Conservation (phyloP, 2,329 filamentous ascomycete genomes). For the Neonectria hederae region DNA sequence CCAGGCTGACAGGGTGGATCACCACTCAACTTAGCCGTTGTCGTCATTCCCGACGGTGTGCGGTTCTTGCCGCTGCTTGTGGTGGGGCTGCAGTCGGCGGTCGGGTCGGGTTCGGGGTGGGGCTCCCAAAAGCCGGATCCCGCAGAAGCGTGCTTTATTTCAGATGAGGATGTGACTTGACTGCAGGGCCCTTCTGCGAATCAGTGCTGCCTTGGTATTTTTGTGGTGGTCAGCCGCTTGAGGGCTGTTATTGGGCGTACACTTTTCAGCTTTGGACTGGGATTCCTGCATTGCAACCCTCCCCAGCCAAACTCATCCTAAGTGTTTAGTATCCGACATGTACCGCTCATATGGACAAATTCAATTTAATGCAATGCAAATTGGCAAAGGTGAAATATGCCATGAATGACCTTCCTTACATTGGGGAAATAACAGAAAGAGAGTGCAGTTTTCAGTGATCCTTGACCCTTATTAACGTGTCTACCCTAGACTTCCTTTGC, state of each 20-base stretch:
- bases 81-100: constrained; percentile 29
- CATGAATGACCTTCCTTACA: neutral
- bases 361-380: neutral
- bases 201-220: constrained; percentile 7
- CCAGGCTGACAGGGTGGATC: neutral
- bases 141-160: constrained; percentile 20
- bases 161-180: neutral
- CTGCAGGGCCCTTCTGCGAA: constrained; percentile 5
- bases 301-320: neutral
- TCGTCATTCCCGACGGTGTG: constrained; percentile 37
- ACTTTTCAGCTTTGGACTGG: neutral
- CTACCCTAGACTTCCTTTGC: neutral
- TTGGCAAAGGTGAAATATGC: neutral
- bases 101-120: constrained; percentile 31
- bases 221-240: constrained; percentile 32
- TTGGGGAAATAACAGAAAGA: neutral
- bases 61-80: constrained; percentile 34
- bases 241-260: neutral
- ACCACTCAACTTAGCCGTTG: constrained; percentile 2
- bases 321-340: neutral
- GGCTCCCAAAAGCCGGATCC: constrained; percentile 17
- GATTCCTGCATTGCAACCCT: neutral
- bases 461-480: neutral
- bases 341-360: neutral
- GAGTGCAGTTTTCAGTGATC: neutral